Conservation (phyloP, 2,329 filamentous ascomycete genomes). For the Bipolaris sorokiniana region DNA sequence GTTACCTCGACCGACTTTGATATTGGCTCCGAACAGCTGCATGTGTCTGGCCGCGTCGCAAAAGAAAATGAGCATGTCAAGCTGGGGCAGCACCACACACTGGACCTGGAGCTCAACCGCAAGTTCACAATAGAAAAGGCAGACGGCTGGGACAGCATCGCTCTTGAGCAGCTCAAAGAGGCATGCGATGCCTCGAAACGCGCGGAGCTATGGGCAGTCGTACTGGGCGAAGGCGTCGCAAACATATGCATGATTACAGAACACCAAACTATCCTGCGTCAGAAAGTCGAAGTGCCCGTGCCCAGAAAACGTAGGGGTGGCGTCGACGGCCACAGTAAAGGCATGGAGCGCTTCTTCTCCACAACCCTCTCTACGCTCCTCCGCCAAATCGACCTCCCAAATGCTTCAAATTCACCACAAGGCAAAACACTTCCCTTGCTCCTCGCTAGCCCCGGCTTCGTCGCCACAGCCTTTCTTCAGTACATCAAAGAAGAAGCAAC, state of each 20-base stretch:
- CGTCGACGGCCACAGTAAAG: slow-evolving; percentile 69
- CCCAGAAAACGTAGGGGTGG: slow-evolving; percentile 70
- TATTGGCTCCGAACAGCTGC: slow-evolving; percentile 69
- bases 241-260: slow-evolving; percentile 85
- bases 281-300: slow-evolving; percentile 69
- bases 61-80: slow-evolving; percentile 72
- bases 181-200: slow-evolving; percentile 78
- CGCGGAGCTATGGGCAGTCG: slow-evolving; percentile 84
- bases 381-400: slow-evolving; percentile 74
- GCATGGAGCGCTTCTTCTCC: slow-evolving; percentile 78
- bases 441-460: slow-evolving; percentile 87
- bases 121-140: slow-evolving; percentile 88
- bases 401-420: slow-evolving; percentile 48
- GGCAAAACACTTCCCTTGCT: slow-evolving; percentile 66
- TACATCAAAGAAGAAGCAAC: slow-evolving; percentile 70
- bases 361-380: slow-evolving; percentile 76
- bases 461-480: slow-evolving; percentile 78
- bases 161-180: slow-evolving; percentile 77
- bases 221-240: slow-evolving; percentile 88
- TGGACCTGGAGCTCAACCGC: slow-evolving; percentile 85
- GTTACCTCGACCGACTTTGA: slow-evolving; percentile 74
- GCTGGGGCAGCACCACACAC: slow-evolving; percentile 71
- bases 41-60: slow-evolving; percentile 69
- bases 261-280: slow-evolving; percentile 76
- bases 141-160: slow-evolving; percentile 86